phyloP scores from a whole-genome alignment of 768 basidiomycete genomes.

The Naematelia encephala region DNA sequence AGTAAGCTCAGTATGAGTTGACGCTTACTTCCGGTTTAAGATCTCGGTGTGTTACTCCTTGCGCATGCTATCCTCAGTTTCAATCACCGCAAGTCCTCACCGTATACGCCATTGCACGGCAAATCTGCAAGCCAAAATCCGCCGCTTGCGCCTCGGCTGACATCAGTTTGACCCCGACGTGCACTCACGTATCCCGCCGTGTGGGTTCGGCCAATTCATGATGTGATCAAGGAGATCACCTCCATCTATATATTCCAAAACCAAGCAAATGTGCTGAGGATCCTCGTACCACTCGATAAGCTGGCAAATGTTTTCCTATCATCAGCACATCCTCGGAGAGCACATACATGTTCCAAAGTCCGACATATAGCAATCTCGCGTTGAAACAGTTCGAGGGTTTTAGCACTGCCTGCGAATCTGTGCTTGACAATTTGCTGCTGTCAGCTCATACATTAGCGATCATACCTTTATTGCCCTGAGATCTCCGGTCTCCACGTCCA shows the following conservation, averaged over 20 bases:
- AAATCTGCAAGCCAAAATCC: constrained; percentile 77
- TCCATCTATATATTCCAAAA: constrained; percentile 79
- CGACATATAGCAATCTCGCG: constrained; percentile 78
- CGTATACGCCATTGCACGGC: constrained; percentile 58
- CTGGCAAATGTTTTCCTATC: constrained; percentile 68
- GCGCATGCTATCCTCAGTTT: constrained; percentile 49
- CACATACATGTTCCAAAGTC: constrained; percentile 61
- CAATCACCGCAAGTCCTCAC: constrained; percentile 26
- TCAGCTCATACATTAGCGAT: constrained; percentile 24
- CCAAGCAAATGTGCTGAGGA: constrained; percentile 57
- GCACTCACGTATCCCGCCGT: constrained; percentile 60
- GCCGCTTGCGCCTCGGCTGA: constrained; percentile 56
- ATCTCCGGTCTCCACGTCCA: constrained; percentile 66
- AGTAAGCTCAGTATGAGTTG: constrained; percentile 8
- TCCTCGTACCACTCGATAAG: constrained; percentile 74
- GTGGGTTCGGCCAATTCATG: constrained; percentile 50
- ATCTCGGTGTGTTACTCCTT: constrained; percentile 86
- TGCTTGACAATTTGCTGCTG: constrained; percentile 49
- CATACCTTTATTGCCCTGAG: constrained; percentile 75
- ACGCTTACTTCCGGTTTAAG: constrained; percentile 63
- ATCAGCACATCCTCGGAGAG: constrained; percentile 1
- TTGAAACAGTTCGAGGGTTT: constrained; percentile 55
- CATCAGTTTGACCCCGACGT: constrained; percentile 42
- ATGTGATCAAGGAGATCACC: constrained; percentile 81
- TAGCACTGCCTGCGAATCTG: constrained; percentile 37